Base-by-base conservation (phyloP, 1,139 yeast species). In the Geotrichum klebahnii region DNA sequence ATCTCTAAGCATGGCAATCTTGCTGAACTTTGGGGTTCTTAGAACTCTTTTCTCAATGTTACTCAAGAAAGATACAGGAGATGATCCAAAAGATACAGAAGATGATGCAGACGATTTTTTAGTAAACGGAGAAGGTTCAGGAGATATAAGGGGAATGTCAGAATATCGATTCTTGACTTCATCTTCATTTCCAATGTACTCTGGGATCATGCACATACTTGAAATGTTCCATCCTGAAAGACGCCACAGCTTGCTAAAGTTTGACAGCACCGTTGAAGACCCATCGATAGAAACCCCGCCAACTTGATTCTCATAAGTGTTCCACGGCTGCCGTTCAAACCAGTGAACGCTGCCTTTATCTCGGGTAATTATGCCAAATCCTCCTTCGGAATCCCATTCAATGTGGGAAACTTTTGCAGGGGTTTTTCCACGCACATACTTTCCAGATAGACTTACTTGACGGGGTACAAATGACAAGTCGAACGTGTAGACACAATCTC, bases 401-500 rank as follows among this genome's bases (percentile, higher is more conserved):
- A 82, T 67, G 20, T 76, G 73, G 38, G 71, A 68, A n/a, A 82
- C 74, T 1, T 71, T 64, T 0, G 85, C 81, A 3, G 82, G 75
- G 0, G 86, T 81, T 58, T 79, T 80, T 1, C 90, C 90, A 38
- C 89, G 70, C 10, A 68, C 68, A 58, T 80, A 82, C 55, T 79
- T 78, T 12, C 85, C 88, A 46, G 80, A 64, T 22, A 82, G 66
- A 0, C 78, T 70, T 2, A 82, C 72, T 55, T 79, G 79, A 1
- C 59, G 59, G 0, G 82, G 80, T 33, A 76, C 66, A 52, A 75
- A 73, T 41, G 81, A 73, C 48, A 78, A 71, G 59, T 83, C 89
- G 84, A 87, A 83, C 56, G 81, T 70, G 58, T 73, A 81, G 9
- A 82, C 68, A 45, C 72, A 74, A 60, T 83, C 89, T 1, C 90